Percentiles rank a stretch among this genome's conserved stretches.
phyloP scores from a whole-genome alignment of 768 basidiomycete genomes.

The Psilocybe azurescens region DNA sequence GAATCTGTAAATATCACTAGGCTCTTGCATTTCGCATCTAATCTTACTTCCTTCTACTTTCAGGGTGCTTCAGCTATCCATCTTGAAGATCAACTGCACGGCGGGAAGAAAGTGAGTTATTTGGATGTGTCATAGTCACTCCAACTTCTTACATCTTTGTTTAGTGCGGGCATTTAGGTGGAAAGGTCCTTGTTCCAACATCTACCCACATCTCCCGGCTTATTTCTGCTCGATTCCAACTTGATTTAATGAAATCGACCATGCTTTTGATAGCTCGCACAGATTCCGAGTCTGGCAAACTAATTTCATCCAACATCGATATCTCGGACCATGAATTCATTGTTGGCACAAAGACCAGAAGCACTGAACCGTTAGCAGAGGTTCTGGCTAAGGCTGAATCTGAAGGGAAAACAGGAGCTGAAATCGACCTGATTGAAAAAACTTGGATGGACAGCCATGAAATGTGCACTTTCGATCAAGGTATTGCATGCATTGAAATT shows the following conservation, averaged over 20 bases:
- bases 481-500: slow-evolving; percentile 40
- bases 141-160: background rate
- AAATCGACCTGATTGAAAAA: slow-evolving; percentile 75
- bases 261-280: slow-evolving; percentile 93
- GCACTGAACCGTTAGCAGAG: slow-evolving; percentile 64
- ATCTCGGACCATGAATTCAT: slow-evolving; percentile 82
- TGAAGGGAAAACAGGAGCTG: slow-evolving; percentile 63
- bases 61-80: slow-evolving; percentile 91
- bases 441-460: slow-evolving; percentile 74
- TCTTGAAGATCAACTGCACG: slow-evolving; percentile 92
- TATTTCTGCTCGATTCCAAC: slow-evolving; percentile 85
- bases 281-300: slow-evolving; percentile 86
- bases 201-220: slow-evolving; percentile 88
- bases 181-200: slow-evolving; percentile 92
- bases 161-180: slow-evolving; percentile 86
- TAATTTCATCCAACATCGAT: slow-evolving; percentile 87
- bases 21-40: background rate
- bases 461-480: slow-evolving; percentile 85
- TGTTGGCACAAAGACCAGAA: slow-evolving; percentile 59
- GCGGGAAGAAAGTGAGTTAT: slow-evolving; percentile 79
- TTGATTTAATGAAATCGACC: slow-evolving; percentile 87
- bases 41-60: background rate
- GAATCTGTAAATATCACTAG: slow-evolving; percentile 64
- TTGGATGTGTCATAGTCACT: background rate
- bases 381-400: slow-evolving; percentile 71